A percentile compares a stretch with the other conserved stretches of the same genome.
Evolutionary conservation across 2,329 filamentous ascomycete genomes (phyloP).

Genomic region (Xylariaceae sp.): DNA sequence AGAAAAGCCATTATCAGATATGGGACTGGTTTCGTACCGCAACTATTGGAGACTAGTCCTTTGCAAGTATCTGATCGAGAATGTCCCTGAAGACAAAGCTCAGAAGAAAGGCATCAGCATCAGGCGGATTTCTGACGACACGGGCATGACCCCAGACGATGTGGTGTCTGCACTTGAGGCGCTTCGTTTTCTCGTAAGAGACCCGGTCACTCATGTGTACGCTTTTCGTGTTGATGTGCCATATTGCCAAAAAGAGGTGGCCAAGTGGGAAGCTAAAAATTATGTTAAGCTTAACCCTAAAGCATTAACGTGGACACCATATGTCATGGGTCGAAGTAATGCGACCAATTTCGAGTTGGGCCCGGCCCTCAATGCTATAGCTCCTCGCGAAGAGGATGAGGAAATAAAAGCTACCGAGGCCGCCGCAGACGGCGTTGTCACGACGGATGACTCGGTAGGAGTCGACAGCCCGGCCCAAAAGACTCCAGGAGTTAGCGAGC

Average conservation of each 20-base stretch:
- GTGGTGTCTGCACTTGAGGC: constrained; percentile 92
- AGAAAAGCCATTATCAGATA: constrained; percentile 95
- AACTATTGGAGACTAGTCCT: constrained; percentile 94
- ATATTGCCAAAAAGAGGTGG: constrained; percentile 83
- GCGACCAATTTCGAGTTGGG: constrained; percentile 79
- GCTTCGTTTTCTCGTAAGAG: constrained; percentile 80
- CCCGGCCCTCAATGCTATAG: constrained; percentile 77
- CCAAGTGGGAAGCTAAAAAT: constrained; percentile 82
- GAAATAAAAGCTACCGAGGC: constrained; percentile 37
- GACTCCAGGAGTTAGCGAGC: constrained; percentile 25
- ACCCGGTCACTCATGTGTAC: constrained; percentile 83
- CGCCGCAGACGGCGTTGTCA: constrained; percentile 31
- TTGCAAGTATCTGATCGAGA: constrained; percentile 74
- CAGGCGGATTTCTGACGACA: constrained; percentile 74
- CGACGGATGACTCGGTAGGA: constrained; percentile 33
- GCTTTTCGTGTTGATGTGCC: constrained; percentile 81
- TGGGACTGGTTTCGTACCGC: constrained; percentile 94
- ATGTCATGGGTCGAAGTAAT: constrained; percentile 87
- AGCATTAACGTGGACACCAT: constrained; percentile 89
- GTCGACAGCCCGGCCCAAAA: constrained; percentile 29
- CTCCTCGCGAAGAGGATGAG: constrained; percentile 74
- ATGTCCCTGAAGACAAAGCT: constrained; percentile 36
- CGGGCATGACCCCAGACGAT: constrained; percentile 93
- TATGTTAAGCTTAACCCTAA: constrained; percentile 81
- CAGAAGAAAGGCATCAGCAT: constrained; percentile 54